Conservation (phyloP, 2,329 filamentous ascomycete genomes). For the Alternaria incomplexa region DNA sequence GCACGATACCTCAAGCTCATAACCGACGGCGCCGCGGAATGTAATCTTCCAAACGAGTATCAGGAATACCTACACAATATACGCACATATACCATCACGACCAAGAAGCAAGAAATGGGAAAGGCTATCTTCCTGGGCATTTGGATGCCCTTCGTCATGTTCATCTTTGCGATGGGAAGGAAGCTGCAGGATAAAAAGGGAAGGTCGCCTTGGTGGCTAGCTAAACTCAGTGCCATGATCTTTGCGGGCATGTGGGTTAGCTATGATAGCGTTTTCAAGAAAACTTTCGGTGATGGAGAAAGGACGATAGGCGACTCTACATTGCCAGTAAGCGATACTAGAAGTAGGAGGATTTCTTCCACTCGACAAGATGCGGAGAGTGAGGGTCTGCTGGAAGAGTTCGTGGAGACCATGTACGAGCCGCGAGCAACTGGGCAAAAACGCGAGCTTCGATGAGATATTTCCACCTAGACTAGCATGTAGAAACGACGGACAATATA, state of each 20-base stretch:
- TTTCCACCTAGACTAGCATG: background rate
- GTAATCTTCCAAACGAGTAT: slow-evolving; percentile 80
- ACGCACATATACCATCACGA: slow-evolving; percentile 74
- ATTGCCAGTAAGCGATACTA: background rate
- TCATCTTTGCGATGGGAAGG: slow-evolving; percentile 58
- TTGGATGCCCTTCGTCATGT: slow-evolving; percentile 64
- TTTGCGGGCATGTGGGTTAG: slow-evolving; percentile 66
- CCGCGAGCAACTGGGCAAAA: background rate
- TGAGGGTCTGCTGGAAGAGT: slow-evolving; percentile 16
- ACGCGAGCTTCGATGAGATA: background rate
- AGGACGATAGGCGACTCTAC: slow-evolving; percentile 54
- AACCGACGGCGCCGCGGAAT: slow-evolving; percentile 77
- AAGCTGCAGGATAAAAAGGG: slow-evolving; percentile 71
- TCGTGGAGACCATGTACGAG: background rate
- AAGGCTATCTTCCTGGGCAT: slow-evolving; percentile 64
- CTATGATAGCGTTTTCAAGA: slow-evolving; percentile 70
- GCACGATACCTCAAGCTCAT: slow-evolving; percentile 83
- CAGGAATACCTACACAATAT: slow-evolving; percentile 73
- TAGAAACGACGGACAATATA: background rate
- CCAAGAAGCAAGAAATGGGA: slow-evolving; percentile 69
- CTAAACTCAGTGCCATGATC: slow-evolving; percentile 56
- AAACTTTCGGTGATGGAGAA: slow-evolving; percentile 86
- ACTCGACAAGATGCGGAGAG: slow-evolving; percentile 16
- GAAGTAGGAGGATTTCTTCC: background rate
- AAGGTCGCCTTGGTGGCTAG: slow-evolving; percentile 71